Evolutionary conservation across 73 alveolate species (phyloP).

Genomic region (Symbiodinium natans): DNA sequence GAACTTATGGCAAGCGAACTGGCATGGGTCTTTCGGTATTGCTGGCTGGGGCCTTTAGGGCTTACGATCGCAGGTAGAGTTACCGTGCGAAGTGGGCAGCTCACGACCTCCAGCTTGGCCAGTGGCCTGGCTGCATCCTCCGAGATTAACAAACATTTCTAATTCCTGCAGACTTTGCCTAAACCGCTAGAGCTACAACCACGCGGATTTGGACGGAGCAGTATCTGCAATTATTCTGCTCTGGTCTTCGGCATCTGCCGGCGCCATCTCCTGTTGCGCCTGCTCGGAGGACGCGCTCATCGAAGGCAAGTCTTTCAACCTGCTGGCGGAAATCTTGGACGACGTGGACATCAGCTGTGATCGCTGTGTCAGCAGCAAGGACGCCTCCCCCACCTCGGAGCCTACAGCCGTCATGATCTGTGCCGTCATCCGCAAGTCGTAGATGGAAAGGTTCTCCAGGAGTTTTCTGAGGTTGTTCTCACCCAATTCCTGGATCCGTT

Average conservation of each 20-base stretch:
- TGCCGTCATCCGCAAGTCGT: neutral
- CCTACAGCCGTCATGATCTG: neutral
- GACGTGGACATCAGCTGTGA: neutral
- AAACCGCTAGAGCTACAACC: too few species aligned
- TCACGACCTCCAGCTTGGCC: too few species aligned
- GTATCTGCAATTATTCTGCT: neutral
- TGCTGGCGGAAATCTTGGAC: neutral
- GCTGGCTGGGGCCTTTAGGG: too few species aligned
- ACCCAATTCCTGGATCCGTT: neutral
- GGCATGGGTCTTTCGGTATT: too few species aligned
- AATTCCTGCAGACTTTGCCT: too few species aligned
- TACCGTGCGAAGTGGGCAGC: too few species aligned
- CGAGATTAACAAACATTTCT: too few species aligned
- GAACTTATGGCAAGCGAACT: too few species aligned
- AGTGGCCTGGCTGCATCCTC: too few species aligned
- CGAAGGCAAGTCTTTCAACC: neutral
- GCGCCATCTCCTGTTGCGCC: neutral
- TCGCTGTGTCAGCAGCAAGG: neutral
- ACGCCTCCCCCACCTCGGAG: neutral
- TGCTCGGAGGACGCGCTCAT: neutral
- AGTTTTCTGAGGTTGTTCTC: neutral
- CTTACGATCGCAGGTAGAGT: too few species aligned
- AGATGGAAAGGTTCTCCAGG: neutral
- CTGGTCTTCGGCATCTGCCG: neutral
- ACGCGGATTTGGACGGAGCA: neutral